Base-by-base conservation (phyloP, 1,284 basidiomycete species). In the Testicularia cyperi region DNA sequence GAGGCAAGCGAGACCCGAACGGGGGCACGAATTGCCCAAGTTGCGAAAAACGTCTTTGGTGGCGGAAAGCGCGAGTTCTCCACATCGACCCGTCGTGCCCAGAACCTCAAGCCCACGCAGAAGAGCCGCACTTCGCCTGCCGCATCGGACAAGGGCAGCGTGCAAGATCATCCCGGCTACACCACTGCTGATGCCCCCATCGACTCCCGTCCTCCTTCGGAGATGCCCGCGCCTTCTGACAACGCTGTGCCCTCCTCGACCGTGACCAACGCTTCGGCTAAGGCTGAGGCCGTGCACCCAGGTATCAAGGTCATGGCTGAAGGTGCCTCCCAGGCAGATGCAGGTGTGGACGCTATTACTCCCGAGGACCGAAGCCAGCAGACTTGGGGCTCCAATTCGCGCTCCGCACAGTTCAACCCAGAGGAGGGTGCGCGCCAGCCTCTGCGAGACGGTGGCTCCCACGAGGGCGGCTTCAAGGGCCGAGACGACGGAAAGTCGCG, bases 391-490 rank as follows among this genome's bases (percentile, higher is more conserved):
- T 26, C 44, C 2, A 70, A 58, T 36, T 34, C 51, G 24, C 34
- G 56, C 13, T 45, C 47, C 6, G 47, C 61, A 15, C 55, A 70
- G 30, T 68, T 68, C 57, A 70, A 65, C 32, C 44, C 42, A 6
- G 38, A 51, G 1, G 67, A 70, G 44, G 65, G 65, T 4, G 44
- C 51, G 26, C 28, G 67, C 10, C 44, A 58, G 37, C 67, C 67
- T 2, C 35, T 70, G n/a, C 27, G 37, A 4, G 34, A 70, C 23
- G 67, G 67, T 15, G 67, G 67, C 14, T 49, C 40, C 19, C 23
- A 70, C 35, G 43, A 70, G 22, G 67, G 64, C 22, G 64, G 65
- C 6, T 63, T 63, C 45, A 53, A 56, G 25, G 56, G 41, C 28
- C 30, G 52, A 32, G 41, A 35, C 15, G 38, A 39, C 13, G 42